A percentile compares a stretch with the other conserved stretches of the same genome.
Evolutionary conservation across 2,329 filamentous ascomycete species (phyloP).

Genomic region (Fusarium sp.): DNA sequence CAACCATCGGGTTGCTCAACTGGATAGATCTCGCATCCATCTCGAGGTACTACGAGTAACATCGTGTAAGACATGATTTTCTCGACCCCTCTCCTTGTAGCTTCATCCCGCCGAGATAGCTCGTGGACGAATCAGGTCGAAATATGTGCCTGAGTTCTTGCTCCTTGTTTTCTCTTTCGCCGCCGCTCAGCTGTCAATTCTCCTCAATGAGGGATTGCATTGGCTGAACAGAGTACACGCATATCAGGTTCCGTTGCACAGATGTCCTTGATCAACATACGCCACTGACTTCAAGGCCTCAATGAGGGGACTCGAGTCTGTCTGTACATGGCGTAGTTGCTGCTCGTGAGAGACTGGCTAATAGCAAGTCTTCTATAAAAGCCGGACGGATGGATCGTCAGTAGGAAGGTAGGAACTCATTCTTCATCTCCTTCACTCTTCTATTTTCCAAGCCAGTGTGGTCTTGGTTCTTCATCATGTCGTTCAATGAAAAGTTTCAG

Average conservation of each 20-base stretch:
- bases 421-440: background rate
- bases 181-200: background rate
- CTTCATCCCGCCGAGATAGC: slow-evolving; percentile 6
- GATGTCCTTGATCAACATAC: background rate
- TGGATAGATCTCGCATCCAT: slow-evolving; percentile 13
- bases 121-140: slow-evolving; percentile 6
- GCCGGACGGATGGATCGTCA: background rate
- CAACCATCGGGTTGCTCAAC: background rate
- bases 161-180: background rate
- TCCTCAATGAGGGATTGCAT: background rate
- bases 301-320: slow-evolving; percentile 10
- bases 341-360: background rate
- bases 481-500: slow-evolving; percentile 53
- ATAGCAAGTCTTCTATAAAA: slow-evolving; percentile 26
- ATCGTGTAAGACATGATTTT: slow-evolving; percentile 20
- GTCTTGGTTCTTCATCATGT: slow-evolving; percentile 43
- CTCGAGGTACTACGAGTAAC: background rate
- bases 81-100: slow-evolving; percentile 3
- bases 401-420: background rate
- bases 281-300: slow-evolving; percentile 19
- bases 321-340: background rate
- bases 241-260: background rate
- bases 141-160: background rate
- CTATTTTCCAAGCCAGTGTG: background rate
- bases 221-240: background rate